These are phyloP conservation scores for Mycosarcoma mackinlayi DNA, from an alignment of 1,284 basidiomycete genomes.

Conservation along the genomic window DNA sequence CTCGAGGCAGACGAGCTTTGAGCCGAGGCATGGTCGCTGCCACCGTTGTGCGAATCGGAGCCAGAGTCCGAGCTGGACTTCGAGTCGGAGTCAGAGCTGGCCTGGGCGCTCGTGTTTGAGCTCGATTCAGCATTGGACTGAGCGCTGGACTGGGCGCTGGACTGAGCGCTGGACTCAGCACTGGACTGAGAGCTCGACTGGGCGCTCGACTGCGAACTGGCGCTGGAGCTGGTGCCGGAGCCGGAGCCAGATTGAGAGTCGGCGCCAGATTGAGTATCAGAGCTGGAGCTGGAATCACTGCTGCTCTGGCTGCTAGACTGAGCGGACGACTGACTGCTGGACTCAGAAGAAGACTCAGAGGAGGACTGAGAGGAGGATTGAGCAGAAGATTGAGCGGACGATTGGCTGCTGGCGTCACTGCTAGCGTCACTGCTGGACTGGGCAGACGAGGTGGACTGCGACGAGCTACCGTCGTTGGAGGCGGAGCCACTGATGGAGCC, in stretches of 20 bases:
- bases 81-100: slow-evolving; percentile 12
- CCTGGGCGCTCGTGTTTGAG: slow-evolving; percentile 3
- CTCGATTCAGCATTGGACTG: slow-evolving; percentile 2
- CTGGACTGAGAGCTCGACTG: slow-evolving; percentile 10
- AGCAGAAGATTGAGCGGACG: slow-evolving; percentile 13
- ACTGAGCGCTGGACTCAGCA: neutral
- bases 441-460: slow-evolving; percentile 9
- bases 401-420: slow-evolving; percentile 12
- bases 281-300: slow-evolving; percentile 3
- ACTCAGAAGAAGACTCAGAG: slow-evolving; percentile 7
- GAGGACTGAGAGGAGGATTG: slow-evolving; percentile 6
- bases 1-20: slow-evolving; percentile 12
- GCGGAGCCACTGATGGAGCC: slow-evolving; percentile 31
- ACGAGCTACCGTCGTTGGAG: slow-evolving; percentile 20
- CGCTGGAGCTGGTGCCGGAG: slow-evolving; percentile 10
- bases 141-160: slow-evolving; percentile 3
- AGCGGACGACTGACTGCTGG: neutral
- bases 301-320: slow-evolving; percentile 2
- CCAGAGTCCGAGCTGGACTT: slow-evolving; percentile 1
- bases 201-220: slow-evolving; percentile 9
- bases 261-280: slow-evolving; percentile 9
- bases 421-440: slow-evolving; percentile 6
- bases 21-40: too few relatives aligned
- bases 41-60: too few relatives aligned
- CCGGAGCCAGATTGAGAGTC: slow-evolving; percentile 4